These are phyloP conservation scores for Entelexis paramagnoliae DNA, from an alignment of 1,139 yeast genomes.

Conservation along the genomic window DNA sequence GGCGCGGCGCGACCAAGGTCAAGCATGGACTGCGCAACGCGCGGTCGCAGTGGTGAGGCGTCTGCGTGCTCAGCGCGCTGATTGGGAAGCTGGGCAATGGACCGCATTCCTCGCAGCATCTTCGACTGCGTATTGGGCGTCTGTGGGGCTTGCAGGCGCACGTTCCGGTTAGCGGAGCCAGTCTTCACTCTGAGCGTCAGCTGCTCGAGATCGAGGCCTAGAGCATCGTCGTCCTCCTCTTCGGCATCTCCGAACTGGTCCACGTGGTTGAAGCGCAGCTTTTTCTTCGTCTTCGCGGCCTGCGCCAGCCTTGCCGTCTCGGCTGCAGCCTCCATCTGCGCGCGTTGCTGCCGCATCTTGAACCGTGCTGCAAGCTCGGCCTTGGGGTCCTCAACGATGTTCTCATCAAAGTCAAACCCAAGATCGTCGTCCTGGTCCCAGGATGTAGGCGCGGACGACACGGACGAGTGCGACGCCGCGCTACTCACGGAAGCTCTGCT, in stretches of 20 bases:
- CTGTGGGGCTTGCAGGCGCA: slow-evolving; percentile 17
- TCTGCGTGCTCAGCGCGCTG: slow-evolving; percentile 1
- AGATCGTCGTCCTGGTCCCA: slow-evolving; percentile 22
- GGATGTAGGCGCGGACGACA: slow-evolving; percentile 20
- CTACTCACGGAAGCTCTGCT: slow-evolving; percentile 22
- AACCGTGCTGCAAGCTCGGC: slow-evolving; percentile 17
- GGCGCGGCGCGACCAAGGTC: slow-evolving; percentile 10
- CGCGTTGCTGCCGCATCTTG: slow-evolving; percentile 16
- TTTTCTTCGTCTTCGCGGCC: not conserved
- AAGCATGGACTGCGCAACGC: slow-evolving; percentile 22
- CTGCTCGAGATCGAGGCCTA: slow-evolving; percentile 22
- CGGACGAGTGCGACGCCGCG: slow-evolving; percentile 11
- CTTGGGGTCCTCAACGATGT: not conserved
- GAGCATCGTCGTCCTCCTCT: slow-evolving; percentile 18
- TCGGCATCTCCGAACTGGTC: not conserved
- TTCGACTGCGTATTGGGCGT: slow-evolving; percentile 14
- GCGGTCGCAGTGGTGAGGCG: slow-evolving; percentile 8
- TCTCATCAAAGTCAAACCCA: slow-evolving; percentile 17
- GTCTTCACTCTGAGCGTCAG: slow-evolving; percentile 15
- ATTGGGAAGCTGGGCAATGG: slow-evolving; percentile 23
- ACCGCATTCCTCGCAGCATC: slow-evolving; percentile 21
- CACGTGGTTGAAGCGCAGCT: not conserved
- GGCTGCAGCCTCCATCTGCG: slow-evolving; percentile 15
- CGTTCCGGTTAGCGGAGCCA: slow-evolving; percentile 22
- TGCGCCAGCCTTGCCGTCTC: slow-evolving; percentile 13